Evolutionary conservation across 1,284 basidiomycete genomes (phyloP).

Genomic region (Tilletia horrida): DNA sequence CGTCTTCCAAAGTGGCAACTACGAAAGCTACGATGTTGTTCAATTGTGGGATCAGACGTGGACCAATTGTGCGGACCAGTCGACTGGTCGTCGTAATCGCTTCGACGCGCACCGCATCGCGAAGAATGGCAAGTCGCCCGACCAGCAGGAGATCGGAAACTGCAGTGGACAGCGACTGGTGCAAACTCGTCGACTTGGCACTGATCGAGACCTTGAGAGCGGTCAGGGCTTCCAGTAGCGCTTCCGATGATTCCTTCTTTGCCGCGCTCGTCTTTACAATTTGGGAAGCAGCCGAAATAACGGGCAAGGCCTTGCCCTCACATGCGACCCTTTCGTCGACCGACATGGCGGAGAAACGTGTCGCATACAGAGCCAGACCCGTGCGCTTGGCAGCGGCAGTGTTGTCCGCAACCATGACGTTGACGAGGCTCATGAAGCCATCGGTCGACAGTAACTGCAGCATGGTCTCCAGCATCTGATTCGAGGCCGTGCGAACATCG

Average conservation of each 20-base stretch:
- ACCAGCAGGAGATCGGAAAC: neutral
- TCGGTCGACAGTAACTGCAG: neutral
- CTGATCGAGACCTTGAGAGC: neutral
- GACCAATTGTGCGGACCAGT: constrained; percentile 42
- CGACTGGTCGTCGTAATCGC: constrained; percentile 31
- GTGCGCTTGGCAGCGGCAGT: constrained; percentile 21
- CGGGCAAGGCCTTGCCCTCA: constrained; percentile 3
- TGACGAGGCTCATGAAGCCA: constrained; percentile 9
- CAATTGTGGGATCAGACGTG: constrained; percentile 50
- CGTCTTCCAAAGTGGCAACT: constrained; percentile 23
- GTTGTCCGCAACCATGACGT: neutral
- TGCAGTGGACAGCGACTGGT: neutral
- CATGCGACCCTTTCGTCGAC: constrained; percentile 19
- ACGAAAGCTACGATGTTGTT: constrained; percentile 36
- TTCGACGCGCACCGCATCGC: constrained; percentile 17
- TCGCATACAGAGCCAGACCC: constrained; percentile 36
- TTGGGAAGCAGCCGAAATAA: constrained; percentile 25
- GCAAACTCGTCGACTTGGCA: neutral
- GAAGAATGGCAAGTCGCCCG: neutral
- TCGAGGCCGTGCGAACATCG: constrained; percentile 2
- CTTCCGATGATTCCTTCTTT: neutral
- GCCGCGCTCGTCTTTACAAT: constrained; percentile 28
- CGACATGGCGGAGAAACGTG: constrained; percentile 31
- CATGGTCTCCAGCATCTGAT: constrained; percentile 3
- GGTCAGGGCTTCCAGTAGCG: neutral